These are phyloP conservation scores for Botrytis byssoidea DNA, from an alignment of 2,329 filamentous ascomycete species.

Conservation along the genomic window DNA sequence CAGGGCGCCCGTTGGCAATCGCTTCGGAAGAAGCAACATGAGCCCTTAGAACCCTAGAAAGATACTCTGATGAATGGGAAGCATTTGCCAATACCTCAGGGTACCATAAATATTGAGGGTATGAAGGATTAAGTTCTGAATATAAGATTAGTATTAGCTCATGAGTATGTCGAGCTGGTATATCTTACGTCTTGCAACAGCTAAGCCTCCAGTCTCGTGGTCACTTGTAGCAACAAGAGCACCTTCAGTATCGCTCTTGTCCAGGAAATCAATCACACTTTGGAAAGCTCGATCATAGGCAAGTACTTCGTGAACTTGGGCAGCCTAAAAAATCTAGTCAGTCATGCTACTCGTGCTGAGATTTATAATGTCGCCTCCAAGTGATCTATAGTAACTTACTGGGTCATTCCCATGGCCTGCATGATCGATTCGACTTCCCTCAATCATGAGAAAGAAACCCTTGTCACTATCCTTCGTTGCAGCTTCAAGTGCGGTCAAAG, in stretches of 20 bases:
- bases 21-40: conserved; percentile 48
- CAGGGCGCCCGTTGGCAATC: conserved; percentile 33
- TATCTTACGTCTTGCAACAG: conserved; percentile 70
- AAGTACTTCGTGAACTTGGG: conserved; percentile 88
- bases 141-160: conserved; percentile 11
- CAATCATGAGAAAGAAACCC: conserved; percentile 98
- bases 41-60: conserved; percentile 59
- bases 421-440: conserved; percentile 94
- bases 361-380: neutral
- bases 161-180: neutral
- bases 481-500: conserved; percentile 73
- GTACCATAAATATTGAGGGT: conserved; percentile 76
- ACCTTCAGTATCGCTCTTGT: conserved; percentile 68
- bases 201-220: conserved; percentile 91
- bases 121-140: conserved; percentile 55
- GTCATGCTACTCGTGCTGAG: neutral
- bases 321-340: conserved; percentile 42
- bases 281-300: conserved; percentile 88
- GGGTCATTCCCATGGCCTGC: conserved; percentile 85
- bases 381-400: conserved; percentile 37
- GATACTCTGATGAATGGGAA: conserved; percentile 70
- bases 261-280: conserved; percentile 79
- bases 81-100: conserved; percentile 78
- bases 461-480: conserved; percentile 82
- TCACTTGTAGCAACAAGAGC: conserved; percentile 89